These are phyloP conservation scores for Marchantia polymorpha DNA, from an alignment of 225 moss, liverwort and hornwort species.

Conservation along the genomic window DNA sequence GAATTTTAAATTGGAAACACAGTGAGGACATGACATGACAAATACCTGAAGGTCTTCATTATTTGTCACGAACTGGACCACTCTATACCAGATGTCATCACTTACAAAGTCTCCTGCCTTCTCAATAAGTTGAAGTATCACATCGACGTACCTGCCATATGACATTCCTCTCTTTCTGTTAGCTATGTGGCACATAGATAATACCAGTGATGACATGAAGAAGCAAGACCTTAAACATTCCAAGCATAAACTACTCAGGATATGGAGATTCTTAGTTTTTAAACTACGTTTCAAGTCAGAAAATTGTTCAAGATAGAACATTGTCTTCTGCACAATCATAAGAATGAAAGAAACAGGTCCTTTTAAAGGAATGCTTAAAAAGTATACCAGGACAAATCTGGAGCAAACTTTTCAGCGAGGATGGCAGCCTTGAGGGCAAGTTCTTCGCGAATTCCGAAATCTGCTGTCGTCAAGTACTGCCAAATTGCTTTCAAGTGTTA, in stretches of 20 bases:
- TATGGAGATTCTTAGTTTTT: too few species aligned
- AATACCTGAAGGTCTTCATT: slow-evolving; percentile 94
- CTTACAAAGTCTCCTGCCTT: slow-evolving; percentile 98
- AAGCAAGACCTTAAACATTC: too few species aligned
- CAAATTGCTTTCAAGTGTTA: background rate
- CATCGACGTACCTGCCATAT: slow-evolving; percentile 80
- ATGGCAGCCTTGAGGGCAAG: slow-evolving; percentile 97
- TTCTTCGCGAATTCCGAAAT: slow-evolving; percentile 97
- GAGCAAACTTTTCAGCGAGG: slow-evolving; percentile 90
- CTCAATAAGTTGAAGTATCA: slow-evolving; percentile 95
- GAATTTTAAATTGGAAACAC: background rate
- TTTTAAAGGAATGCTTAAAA: background rate
- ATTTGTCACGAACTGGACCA: slow-evolving; percentile 96
- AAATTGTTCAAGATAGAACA: too few species aligned
- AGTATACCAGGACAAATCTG: slow-evolving; percentile 92
- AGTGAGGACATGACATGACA: background rate
- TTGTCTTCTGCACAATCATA: too few species aligned
- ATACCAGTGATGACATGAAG: too few species aligned
- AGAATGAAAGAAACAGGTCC: too few species aligned
- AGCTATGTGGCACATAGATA: too few species aligned
- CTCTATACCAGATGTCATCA: slow-evolving; percentile 98
- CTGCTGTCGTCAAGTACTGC: slow-evolving; percentile 93
- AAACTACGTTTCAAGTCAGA: too few species aligned
- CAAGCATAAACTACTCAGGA: too few species aligned
- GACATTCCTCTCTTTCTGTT: background rate